Evolutionary conservation across 2,329 filamentous ascomycete genomes (phyloP).

Genomic region (Arachnopeziza araneosa): DNA sequence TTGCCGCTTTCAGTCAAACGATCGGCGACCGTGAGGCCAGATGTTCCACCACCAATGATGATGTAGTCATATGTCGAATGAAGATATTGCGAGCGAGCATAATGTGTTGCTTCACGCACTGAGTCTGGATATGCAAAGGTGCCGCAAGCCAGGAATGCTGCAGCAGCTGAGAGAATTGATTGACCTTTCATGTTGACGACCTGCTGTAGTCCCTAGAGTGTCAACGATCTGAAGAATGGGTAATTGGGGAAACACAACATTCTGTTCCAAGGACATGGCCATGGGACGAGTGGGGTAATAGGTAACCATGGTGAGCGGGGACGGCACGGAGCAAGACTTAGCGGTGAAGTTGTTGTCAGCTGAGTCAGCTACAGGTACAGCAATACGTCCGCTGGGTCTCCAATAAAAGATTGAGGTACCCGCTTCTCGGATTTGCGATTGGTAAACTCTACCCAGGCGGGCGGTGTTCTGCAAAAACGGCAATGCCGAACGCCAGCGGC

Average conservation of each 20-base stretch:
- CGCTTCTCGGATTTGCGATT: no score
- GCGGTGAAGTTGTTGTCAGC: background rate
- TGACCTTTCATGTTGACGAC: background rate
- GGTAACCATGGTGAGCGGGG: background rate
- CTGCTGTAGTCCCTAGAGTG: background rate
- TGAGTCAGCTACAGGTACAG: no score
- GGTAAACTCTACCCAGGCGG: no score
- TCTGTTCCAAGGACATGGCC: background rate
- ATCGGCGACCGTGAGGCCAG: slow-evolving; percentile 36
- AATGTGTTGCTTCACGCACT: background rate
- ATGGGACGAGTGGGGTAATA: background rate
- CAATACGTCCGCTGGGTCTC: no score
- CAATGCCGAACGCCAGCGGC: no score
- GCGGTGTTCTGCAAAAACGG: no score
- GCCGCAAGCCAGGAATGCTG: background rate
- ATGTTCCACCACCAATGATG: slow-evolving; percentile 38
- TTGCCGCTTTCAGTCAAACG: slow-evolving; percentile 32
- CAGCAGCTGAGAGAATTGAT: background rate
- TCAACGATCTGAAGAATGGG: background rate
- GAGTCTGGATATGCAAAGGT: background rate
- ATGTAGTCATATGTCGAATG: slow-evolving; percentile 31
- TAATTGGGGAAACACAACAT: background rate
- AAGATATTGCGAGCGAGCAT: background rate
- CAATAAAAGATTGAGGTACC: no score
- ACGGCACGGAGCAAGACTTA: background rate